phyloP scores from a whole-genome alignment of 306 rosid genomes.

The Sphenostylis stenocarpa region DNA sequence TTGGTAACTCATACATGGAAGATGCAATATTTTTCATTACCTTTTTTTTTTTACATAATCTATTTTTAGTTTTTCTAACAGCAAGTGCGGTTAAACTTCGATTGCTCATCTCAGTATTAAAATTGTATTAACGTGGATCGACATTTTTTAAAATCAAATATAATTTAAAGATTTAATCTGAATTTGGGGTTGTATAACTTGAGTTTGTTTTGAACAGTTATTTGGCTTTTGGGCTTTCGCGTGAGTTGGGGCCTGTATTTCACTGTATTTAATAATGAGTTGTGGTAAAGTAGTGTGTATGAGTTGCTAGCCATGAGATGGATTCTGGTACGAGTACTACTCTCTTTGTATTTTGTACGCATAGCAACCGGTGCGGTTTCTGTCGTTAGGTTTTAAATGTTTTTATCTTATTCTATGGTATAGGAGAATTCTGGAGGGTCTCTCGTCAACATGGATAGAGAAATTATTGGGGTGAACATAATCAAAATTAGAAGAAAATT shows the following conservation, averaged over 20 bases:
- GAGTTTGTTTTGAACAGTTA: too few relatives aligned
- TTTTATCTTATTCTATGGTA: conserved; percentile 20
- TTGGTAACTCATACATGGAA: neutral
- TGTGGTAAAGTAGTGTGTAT: too few relatives aligned
- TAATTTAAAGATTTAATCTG: neutral
- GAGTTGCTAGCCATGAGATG: conserved; percentile 35
- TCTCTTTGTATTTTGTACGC: neutral
- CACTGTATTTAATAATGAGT: neutral
- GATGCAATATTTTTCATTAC: neutral
- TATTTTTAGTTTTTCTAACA: too few relatives aligned
- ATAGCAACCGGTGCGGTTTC: too few relatives aligned
- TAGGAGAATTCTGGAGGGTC: conserved; percentile 99
- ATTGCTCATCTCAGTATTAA: too few relatives aligned
- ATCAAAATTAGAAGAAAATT: neutral
- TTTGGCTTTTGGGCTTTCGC: neutral
- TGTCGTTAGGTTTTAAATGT: too few relatives aligned
- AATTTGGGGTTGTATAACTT: neutral
- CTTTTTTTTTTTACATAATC: neutral
- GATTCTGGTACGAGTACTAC: conserved; percentile 36
- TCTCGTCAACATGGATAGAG: conserved; percentile 86
- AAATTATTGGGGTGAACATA: conserved; percentile 74
- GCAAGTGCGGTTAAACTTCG: too few relatives aligned
- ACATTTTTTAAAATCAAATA: too few relatives aligned
- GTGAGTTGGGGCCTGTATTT: neutral
- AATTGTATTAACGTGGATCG: too few relatives aligned